phyloP scores from a whole-genome alignment of 257 asterid genomes.

The Nemophila menziesii region DNA sequence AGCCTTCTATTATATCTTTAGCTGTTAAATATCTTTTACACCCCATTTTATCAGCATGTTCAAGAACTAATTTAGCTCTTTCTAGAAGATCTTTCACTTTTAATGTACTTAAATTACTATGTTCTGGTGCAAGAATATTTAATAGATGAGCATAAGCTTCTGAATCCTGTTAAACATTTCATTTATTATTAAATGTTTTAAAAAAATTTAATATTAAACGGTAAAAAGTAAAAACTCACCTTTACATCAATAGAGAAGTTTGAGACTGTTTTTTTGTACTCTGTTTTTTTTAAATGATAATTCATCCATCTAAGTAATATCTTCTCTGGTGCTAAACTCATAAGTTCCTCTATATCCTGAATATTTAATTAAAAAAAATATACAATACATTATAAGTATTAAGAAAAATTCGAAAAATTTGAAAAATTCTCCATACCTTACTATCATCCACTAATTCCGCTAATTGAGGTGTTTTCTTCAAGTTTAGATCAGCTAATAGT shows the following conservation, averaged over 20 bases:
- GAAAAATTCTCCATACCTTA: slow-evolving; percentile 71
- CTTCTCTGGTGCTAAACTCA: slow-evolving; percentile 92
- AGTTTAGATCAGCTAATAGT: slow-evolving; percentile 85
- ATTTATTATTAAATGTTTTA: background rate
- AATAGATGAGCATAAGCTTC: slow-evolving; percentile 89
- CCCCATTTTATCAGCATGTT: slow-evolving; percentile 95
- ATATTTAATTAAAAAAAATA: slow-evolving; percentile 5
- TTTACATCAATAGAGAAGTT: slow-evolving; percentile 93
- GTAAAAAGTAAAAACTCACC: slow-evolving; percentile 28
- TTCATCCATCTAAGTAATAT: slow-evolving; percentile 95
- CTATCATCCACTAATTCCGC: slow-evolving; percentile 87
- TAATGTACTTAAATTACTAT: slow-evolving; percentile 51
- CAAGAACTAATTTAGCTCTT: slow-evolving; percentile 88
- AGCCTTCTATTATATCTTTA: slow-evolving; percentile 90
- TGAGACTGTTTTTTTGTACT: slow-evolving; percentile 59
- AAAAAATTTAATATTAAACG: background rate
- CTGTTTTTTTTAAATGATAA: slow-evolving; percentile 81
- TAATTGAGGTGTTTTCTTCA: slow-evolving; percentile 82
- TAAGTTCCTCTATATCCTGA: slow-evolving; percentile 90
- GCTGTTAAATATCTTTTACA: slow-evolving; percentile 92
- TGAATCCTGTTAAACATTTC: slow-evolving; percentile 48
- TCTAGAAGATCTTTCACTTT: slow-evolving; percentile 47
- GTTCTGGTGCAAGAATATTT: slow-evolving; percentile 89
- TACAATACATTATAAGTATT: background rate
- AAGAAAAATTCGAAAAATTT: no score